Conservation (phyloP, 1,284 basidiomycete genomes). For the Rhodotorula sp. region DNA sequence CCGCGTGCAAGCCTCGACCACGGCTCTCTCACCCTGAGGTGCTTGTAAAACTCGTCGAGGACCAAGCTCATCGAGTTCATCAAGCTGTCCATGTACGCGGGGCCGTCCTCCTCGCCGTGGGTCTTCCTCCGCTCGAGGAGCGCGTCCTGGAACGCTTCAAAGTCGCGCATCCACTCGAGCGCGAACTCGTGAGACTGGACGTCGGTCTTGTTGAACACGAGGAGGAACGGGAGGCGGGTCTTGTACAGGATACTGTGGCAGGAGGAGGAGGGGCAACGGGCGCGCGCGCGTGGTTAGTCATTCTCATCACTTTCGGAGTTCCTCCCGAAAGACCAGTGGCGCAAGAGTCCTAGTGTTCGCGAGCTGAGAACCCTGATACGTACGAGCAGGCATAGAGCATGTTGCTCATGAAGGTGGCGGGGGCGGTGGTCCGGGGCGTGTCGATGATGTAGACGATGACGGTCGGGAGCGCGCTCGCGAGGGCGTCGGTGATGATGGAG, state of each 20-base stretch:
- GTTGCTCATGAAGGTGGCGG: conserved; percentile 99
- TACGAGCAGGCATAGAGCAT: conserved; percentile 99
- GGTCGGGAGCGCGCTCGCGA: conserved; percentile 88
- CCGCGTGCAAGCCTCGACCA: background rate
- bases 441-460: conserved; percentile 97
- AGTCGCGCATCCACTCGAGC: conserved; percentile 97
- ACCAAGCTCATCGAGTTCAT: conserved; percentile 99
- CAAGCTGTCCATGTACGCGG: conserved; percentile 96
- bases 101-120: conserved; percentile 66
- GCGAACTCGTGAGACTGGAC: conserved; percentile 84
- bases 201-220: conserved; percentile 99
- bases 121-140: conserved; percentile 49
- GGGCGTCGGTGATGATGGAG: conserved; percentile 96
- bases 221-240: conserved; percentile 92
- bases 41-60: conserved; percentile 97
- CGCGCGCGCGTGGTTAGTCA: background rate
- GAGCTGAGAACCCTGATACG: conserved; percentile 42
- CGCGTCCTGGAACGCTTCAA: conserved; percentile 67
- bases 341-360: fast-evolving
- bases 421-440: conserved; percentile 89
- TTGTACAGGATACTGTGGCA: conserved; percentile 87
- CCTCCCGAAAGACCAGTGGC: too few relatives aligned
- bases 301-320: background rate
- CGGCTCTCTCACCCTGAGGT: conserved; percentile 66
- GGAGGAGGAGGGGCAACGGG: background rate